Percentiles rank a stretch among this genome's conserved stretches.
Evolutionary conservation across 352 stramenopile species (phyloP).

Genomic region (Globisporangium okanoganense): DNA sequence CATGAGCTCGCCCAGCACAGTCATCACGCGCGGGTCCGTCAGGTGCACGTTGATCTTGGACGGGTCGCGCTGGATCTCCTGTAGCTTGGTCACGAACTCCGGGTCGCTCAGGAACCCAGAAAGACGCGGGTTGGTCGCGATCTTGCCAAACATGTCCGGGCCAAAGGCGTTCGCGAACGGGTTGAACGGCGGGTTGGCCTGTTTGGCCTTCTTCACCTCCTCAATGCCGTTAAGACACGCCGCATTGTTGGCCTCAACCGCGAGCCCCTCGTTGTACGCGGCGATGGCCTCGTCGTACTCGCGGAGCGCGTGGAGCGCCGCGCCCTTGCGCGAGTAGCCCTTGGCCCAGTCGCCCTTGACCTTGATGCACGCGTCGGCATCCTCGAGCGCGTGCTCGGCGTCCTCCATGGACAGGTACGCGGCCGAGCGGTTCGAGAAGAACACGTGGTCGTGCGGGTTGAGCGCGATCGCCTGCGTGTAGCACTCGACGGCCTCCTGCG

Average conservation of each 20-base stretch:
- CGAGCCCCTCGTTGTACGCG: slow-evolving; percentile 85
- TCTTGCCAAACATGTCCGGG: slow-evolving; percentile 94
- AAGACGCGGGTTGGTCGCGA: slow-evolving; percentile 88
- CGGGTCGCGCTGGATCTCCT: slow-evolving; percentile 75
- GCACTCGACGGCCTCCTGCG: slow-evolving; percentile 93
- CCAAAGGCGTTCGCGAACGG: slow-evolving; percentile 91
- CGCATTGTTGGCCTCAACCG: slow-evolving; percentile 90
- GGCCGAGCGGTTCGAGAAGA: slow-evolving; percentile 98
- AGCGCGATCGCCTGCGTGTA: slow-evolving; percentile 97
- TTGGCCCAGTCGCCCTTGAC: slow-evolving; percentile 96
- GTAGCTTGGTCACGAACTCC: slow-evolving; percentile 80
- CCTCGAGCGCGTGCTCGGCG: slow-evolving; percentile 91
- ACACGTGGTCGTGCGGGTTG: slow-evolving; percentile 95
- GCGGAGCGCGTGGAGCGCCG: slow-evolving; percentile 93
- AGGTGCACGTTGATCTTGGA: slow-evolving; percentile 76
- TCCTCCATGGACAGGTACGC: slow-evolving; percentile 95
- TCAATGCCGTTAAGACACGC: slow-evolving; percentile 91
- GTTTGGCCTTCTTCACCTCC: slow-evolving; percentile 91
- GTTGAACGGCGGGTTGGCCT: slow-evolving; percentile 59
- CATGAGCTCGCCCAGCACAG: slow-evolving; percentile 83
- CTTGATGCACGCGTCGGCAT: slow-evolving; percentile 95
- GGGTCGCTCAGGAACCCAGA: slow-evolving; percentile 90
- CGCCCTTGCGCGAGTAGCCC: slow-evolving; percentile 97
- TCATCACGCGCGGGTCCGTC: slow-evolving; percentile 83
- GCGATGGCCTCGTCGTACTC: slow-evolving; percentile 82